Evolutionary conservation across 768 basidiomycete species (phyloP).

Genomic region (Coprinellus aureogranulatus): DNA sequence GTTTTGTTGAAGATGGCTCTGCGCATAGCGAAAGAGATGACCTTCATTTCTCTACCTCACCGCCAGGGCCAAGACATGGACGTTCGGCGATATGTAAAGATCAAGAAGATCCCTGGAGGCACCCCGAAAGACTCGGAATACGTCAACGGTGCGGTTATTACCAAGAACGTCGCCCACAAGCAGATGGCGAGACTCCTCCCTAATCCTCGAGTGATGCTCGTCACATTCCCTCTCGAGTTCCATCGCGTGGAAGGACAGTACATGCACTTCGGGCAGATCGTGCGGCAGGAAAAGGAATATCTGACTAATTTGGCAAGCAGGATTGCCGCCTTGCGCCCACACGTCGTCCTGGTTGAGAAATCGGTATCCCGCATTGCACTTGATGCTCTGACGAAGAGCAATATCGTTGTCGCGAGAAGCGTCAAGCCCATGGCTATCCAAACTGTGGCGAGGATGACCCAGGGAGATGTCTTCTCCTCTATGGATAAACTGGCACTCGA

Average conservation of each 20-base stretch:
- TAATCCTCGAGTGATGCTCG: slow-evolving; percentile 93
- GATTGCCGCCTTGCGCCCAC: slow-evolving; percentile 88
- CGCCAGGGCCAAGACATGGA: slow-evolving; percentile 93
- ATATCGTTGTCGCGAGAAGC: slow-evolving; percentile 85
- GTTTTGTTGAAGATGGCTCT: slow-evolving; percentile 78
- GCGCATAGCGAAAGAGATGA: slow-evolving; percentile 80
- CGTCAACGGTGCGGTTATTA: slow-evolving; percentile 94
- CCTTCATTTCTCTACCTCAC: slow-evolving; percentile 67
- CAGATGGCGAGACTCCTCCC: slow-evolving; percentile 79
- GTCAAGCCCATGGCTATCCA: slow-evolving; percentile 87
- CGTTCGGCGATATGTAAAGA: slow-evolving; percentile 91
- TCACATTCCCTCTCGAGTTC: slow-evolving; percentile 94
- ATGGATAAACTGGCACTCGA: slow-evolving; percentile 92
- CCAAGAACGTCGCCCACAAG: slow-evolving; percentile 97
- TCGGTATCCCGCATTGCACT: slow-evolving; percentile 89
- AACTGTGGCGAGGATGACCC: slow-evolving; percentile 89
- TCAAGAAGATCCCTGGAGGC: slow-evolving; percentile 97
- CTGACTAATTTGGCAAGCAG: slow-evolving; percentile 83
- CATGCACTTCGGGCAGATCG: slow-evolving; percentile 86
- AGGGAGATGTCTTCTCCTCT: slow-evolving; percentile 91
- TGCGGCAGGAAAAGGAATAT: slow-evolving; percentile 92
- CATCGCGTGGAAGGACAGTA: slow-evolving; percentile 90
- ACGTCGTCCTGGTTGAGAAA: slow-evolving; percentile 88
- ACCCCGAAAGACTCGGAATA: slow-evolving; percentile 91
- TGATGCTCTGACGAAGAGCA: slow-evolving; percentile 78